Base-by-base conservation (phyloP, 179 eudicot species). In the Beta lomatogona region DNA sequence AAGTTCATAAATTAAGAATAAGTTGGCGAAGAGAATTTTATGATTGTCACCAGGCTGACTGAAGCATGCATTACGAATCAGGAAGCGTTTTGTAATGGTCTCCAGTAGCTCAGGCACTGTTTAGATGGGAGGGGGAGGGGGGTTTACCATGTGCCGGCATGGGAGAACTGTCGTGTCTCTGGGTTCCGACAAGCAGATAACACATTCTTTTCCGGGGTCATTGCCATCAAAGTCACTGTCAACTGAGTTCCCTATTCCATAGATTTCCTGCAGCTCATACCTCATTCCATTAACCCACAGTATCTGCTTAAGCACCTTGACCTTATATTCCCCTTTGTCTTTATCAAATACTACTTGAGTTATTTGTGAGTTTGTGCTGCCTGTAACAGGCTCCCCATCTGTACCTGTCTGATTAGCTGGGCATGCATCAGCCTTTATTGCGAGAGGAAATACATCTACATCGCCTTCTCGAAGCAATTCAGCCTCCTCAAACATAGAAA, bases 171-270 rank as follows among this genome's bases (percentile, higher is more conserved):
- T 91, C 0, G 96, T 96, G 85, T 96, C 99, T 77, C 93, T 87
- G 63, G 99, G 99, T 83, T 94, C 99, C 0, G 99, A 94, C 77
- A 96, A 88, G 90, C 98, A 96, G 83, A 96, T 92, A 77, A 96
- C 99, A 78, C 99, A 96, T 84, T 94, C 99, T 89, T 96, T 96
- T 55, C 99, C 97, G 6, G 97, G 92, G 80, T 94, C 98, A 88
- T 88, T 92, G 77, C 79, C 89, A 73, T 93, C 97, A 13, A 84
- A 77, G 36, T 94, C 98, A 81, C 82, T 86, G 75, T 92, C 97
- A 14, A 90, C 94, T 1, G 98, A 90, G 78, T 94, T 92, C 65
- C 99, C 98, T 66, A 95, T 94, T 76, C 99, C 99, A 75, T 91
- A 96, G 64, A 96, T 96, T 91, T 96, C 99, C 78, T 91, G 99